phyloP scores from a whole-genome alignment of 352 stramenopile genomes.

The Peronosclerospora sorghi region DNA sequence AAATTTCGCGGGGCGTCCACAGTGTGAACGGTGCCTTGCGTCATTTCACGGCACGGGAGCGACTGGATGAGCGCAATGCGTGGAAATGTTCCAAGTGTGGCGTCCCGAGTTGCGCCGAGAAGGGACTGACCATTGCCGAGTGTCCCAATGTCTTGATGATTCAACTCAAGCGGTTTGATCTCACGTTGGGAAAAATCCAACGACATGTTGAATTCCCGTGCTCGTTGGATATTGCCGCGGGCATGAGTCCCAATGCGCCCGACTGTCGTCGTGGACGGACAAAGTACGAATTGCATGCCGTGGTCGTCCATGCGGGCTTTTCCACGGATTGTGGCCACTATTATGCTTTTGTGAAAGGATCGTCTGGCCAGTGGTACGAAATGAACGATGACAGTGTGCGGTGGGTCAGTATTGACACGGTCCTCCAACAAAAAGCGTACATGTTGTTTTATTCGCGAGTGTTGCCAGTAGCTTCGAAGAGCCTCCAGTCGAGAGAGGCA shows the following conservation, averaged over 20 bases:
- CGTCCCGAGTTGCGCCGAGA: slow-evolving; percentile 67
- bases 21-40: slow-evolving; percentile 63
- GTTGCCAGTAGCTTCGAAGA: slow-evolving; percentile 35
- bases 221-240: slow-evolving; percentile 49
- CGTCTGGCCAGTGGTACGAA: slow-evolving; percentile 85
- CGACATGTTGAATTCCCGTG: slow-evolving; percentile 72
- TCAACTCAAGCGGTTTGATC: slow-evolving; percentile 87
- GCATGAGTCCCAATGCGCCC: slow-evolving; percentile 44
- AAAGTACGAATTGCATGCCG: slow-evolving; percentile 69
- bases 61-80: slow-evolving; percentile 70
- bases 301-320: slow-evolving; percentile 81
- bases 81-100: slow-evolving; percentile 81
- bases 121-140: slow-evolving; percentile 67
- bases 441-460: slow-evolving; percentile 86
- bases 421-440: slow-evolving; percentile 83
- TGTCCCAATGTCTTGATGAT: slow-evolving; percentile 82
- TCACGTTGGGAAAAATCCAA: slow-evolving; percentile 83
- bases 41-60: slow-evolving; percentile 78
- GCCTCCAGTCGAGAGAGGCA: slow-evolving; percentile 22
- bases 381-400: slow-evolving; percentile 87
- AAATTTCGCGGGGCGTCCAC: slow-evolving; percentile 68
- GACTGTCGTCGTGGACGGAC: slow-evolving; percentile 35
- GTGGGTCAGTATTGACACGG: slow-evolving; percentile 79
- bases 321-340: slow-evolving; percentile 88
- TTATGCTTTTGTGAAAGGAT: slow-evolving; percentile 82